These are phyloP conservation scores for Triticum timopheevii DNA, from an alignment of 176 grass and related monocot genomes.

Conservation along the genomic window DNA sequence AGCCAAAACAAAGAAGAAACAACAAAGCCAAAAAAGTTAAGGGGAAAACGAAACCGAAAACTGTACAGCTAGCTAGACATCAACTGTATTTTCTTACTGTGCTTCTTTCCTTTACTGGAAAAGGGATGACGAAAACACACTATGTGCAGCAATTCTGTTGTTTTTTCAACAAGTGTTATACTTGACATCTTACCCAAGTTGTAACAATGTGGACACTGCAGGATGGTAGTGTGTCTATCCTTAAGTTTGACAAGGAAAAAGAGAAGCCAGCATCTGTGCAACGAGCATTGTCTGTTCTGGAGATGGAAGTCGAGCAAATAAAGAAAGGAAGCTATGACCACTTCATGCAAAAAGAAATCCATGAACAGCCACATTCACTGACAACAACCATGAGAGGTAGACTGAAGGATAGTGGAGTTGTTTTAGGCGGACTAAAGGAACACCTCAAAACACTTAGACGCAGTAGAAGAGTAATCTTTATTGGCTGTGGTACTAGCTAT, in stretches of 20 bases:
- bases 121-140: neutral
- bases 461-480: constrained; percentile 80
- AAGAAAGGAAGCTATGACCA: constrained; percentile 93
- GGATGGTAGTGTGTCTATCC: constrained; percentile 85
- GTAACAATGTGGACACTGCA: constrained; percentile 30
- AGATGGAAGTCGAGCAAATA: constrained; percentile 99
- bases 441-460: constrained; percentile 79
- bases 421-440: constrained; percentile 91
- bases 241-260: constrained; percentile 80
- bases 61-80: neutral
- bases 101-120: neutral
- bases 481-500: constrained; percentile 96
- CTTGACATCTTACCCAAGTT: neutral
- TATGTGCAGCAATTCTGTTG: neutral
- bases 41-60: neutral
- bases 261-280: constrained; percentile 90
- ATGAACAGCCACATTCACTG: constrained; percentile 87
- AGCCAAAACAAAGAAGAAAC: neutral
- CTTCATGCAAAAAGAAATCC: constrained; percentile 98
- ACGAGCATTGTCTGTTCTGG: constrained; percentile 87
- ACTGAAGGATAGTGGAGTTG: constrained; percentile 66
- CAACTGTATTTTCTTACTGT: neutral
- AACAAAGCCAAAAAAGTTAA: neutral
- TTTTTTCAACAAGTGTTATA: neutral
- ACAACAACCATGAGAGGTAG: constrained; percentile 96